phyloP scores from a whole-genome alignment of 2,329 filamentous ascomycete genomes.

The Aureobasidium leucospermi region DNA sequence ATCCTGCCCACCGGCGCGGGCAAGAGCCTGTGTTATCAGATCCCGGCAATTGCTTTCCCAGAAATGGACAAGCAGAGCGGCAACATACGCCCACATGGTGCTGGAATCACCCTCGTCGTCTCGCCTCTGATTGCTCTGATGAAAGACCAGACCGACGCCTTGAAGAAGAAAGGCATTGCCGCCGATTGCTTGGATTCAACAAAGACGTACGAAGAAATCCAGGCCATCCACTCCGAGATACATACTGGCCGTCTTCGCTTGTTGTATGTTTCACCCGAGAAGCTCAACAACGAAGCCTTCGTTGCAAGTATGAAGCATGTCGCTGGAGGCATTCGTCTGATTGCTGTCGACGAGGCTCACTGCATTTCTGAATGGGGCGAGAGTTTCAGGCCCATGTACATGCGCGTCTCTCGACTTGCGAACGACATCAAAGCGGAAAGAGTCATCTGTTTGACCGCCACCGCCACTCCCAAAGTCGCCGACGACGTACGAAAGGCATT shows the following conservation, averaged over 20 bases:
- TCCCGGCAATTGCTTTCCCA: constrained; percentile 38
- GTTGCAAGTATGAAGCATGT: constrained; percentile 49
- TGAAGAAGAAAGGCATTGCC: constrained; percentile 42
- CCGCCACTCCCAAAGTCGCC: constrained; percentile 50
- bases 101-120: constrained; percentile 50
- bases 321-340: constrained; percentile 48
- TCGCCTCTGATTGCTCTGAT: constrained; percentile 52
- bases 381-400: constrained; percentile 44
- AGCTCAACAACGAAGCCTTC: constrained; percentile 55
- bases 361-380: constrained; percentile 51
- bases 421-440: constrained; percentile 50
- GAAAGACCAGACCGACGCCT: constrained; percentile 54
- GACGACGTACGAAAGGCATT: constrained; percentile 49
- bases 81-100: constrained; percentile 24
- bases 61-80: constrained; percentile 35
- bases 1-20: constrained; percentile 39
- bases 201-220: constrained; percentile 37
- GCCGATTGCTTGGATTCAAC: constrained; percentile 52
- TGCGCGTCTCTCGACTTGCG: constrained; percentile 50
- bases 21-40: constrained; percentile 38
- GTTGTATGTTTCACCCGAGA: constrained; percentile 51
- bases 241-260: constrained; percentile 44
- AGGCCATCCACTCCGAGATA: constrained; percentile 39
- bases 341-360: constrained; percentile 53
- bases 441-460: constrained; percentile 54